Base-by-base conservation (phyloP, 768 basidiomycete species). In the Coprinopsis sp. region DNA sequence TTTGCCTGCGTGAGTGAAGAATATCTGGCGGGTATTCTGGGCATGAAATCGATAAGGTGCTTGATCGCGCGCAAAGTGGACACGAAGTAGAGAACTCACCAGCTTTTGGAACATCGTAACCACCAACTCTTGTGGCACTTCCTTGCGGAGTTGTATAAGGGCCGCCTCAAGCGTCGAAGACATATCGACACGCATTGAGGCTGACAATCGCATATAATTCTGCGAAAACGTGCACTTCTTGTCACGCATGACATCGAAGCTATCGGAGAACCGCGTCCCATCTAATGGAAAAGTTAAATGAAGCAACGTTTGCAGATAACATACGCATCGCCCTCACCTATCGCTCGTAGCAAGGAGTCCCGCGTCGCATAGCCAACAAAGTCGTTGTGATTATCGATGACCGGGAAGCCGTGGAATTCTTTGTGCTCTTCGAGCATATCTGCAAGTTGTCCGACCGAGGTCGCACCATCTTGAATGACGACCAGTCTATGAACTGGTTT, bases 41-140 rank as follows among this genome's bases (percentile, higher is more conserved):
- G 13, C 33, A 37, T 33, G 29, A 14, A 12, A 19, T 18, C 10
- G 12, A 24, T 33, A 23, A 44, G 28, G 4, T 37, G 39, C 6
- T 23, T 2, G 12, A 28, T 34, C n/a, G 21, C 21, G 6, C 19
- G 31, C 18, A 11, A 13, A 25, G 25, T 36, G 11, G 34, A 3
- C 27, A 5, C 13, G 27, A 14, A 21, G n/a, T n/a, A 14, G 33
- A 43, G 30, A 28, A 63, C 58, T 36, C 45, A 82, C 85, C 60
- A 87, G 62, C 65, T 81, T 84, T 61, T 84, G 84, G 67, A 86
- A 86, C 76, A 83, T 82, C 54, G 70, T 77, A 22, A 86, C 83
- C 12, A 86, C 81, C 8, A 84, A 66, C 52, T 87, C 84, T 57
- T 81, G 73, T 2, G 85, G 82, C 11, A 83, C 79, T 51, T 84